Base-by-base conservation (phyloP, 805 yeast species). In the Starmerella riodocensis region DNA sequence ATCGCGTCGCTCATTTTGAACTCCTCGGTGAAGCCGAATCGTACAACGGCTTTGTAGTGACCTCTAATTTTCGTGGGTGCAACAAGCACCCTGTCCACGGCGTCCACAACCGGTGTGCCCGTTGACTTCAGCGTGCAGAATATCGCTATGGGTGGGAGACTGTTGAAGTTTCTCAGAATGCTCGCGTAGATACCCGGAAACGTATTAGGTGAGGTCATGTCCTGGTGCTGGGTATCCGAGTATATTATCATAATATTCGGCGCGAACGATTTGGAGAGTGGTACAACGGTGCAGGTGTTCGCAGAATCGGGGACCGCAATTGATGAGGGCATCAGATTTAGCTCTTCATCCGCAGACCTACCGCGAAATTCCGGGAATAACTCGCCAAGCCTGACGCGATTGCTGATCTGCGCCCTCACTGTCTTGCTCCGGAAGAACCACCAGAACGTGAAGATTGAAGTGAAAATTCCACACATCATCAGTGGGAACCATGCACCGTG, bases 401-500 rank as follows among this genome's bases (percentile, higher is more conserved):
- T 36, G 20, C 20, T 32, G 34, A 44, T 37, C 29, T 44, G 47
- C 11, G 12, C 24, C 14, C 13, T 12, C 12, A 36, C 45, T 7
- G 46, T 45, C 28, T 16, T 32, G 34, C 62, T 53, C 36, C 73
- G 57, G 22, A 59, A 54, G 66, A 69, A 69, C 50, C 73, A 59
- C 77, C 76, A 71, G 41, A 62, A 56, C 4, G 55, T 32, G 29
- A 72, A 59, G 40, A 67, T 65, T 0, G 41, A 28, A 42, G 62
- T 56, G 31, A 61, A 51, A 3, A 69, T n/a, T 2, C 53, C 56
- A 6, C 71, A 53, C 53, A 71, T 60, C 59, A 66, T 56, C 24
- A 73, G 53, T 1, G 78, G 73, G 49, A 73, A 71, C 79, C 78
- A 73, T 1, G 77, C 79, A 28, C 78, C 79, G 44, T 69, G 70